These are phyloP conservation scores for Cyathus striatus DNA, from an alignment of 768 basidiomycete genomes.

Conservation along the genomic window DNA sequence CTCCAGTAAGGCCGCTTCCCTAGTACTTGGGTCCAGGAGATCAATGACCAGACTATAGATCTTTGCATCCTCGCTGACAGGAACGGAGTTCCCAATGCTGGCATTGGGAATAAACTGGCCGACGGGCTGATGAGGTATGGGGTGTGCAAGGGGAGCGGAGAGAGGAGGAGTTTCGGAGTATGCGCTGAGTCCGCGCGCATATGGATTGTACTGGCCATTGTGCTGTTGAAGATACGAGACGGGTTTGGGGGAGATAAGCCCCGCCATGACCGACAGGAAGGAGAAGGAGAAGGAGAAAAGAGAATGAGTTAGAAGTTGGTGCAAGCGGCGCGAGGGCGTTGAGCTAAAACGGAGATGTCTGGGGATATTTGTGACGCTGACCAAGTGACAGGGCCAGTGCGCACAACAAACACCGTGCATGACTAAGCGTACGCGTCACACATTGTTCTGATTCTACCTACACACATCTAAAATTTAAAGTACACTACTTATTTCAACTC, in stretches of 20 bases:
- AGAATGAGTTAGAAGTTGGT: conserved; percentile 3
- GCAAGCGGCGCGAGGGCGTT: background rate
- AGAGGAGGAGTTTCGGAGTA: conserved; percentile 67
- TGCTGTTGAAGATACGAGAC: conserved; percentile 61
- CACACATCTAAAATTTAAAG: no score
- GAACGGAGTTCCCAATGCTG: conserved; percentile 17
- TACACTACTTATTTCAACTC: no score
- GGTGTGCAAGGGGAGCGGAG: conserved; percentile 47
- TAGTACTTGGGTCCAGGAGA: conserved; percentile 72
- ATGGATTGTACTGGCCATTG: conserved; percentile 52
- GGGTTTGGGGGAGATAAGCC: conserved; percentile 58
- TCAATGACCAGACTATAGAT: conserved; percentile 91
- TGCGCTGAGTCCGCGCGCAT: conserved; percentile 45
- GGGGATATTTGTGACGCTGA: no score
- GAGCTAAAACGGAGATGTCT: conserved; percentile 1
- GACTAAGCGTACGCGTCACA: background rate
- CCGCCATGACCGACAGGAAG: conserved; percentile 43
- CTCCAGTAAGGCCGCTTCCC: conserved; percentile 89
- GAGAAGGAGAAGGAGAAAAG: conserved; percentile 5
- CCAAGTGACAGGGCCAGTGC: no score
- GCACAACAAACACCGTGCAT: no score
- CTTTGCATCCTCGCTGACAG: conserved; percentile 57
- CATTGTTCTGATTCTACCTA: no score
- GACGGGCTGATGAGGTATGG: conserved; percentile 45
- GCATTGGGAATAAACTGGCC: conserved; percentile 34